phyloP scores from a whole-genome alignment of 176 grass and related monocot genomes.

The Oryza rufipogon region DNA sequence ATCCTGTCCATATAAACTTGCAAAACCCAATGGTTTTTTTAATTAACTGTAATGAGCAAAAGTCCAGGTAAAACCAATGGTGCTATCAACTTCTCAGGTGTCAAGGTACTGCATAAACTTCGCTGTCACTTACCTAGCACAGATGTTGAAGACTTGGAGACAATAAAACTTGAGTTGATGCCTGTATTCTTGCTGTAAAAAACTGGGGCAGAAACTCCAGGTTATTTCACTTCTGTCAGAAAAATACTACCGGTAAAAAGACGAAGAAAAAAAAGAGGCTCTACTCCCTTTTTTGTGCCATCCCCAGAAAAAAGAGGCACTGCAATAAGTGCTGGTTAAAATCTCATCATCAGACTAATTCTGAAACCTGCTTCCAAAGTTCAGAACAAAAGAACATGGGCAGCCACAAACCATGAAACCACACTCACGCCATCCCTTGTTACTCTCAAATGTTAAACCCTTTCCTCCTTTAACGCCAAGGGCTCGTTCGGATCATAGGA shows the following conservation, averaged over 20 bases:
- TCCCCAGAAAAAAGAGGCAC: neutral
- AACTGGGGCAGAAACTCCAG: neutral
- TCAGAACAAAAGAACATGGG: neutral
- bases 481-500: no score
- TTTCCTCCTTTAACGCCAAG: neutral
- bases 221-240: constrained; percentile 48
- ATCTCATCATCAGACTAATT: neutral
- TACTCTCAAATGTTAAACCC: neutral
- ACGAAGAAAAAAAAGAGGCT: neutral
- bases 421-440: neutral
- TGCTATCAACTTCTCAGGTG: neutral
- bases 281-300: constrained; percentile 16
- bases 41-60: neutral
- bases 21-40: neutral
- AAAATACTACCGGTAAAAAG: constrained; percentile 26
- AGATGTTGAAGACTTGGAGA: neutral
- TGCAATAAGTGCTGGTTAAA: neutral
- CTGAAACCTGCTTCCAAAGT: neutral
- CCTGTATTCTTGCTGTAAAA: constrained; percentile 20
- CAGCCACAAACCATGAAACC: constrained; percentile 5
- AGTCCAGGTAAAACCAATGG: neutral
- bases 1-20: neutral
- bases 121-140: neutral
- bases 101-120: neutral
- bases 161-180: neutral